Base-by-base conservation (phyloP, 2,329 filamentous ascomycete species). In the Fusarium sp. region DNA sequence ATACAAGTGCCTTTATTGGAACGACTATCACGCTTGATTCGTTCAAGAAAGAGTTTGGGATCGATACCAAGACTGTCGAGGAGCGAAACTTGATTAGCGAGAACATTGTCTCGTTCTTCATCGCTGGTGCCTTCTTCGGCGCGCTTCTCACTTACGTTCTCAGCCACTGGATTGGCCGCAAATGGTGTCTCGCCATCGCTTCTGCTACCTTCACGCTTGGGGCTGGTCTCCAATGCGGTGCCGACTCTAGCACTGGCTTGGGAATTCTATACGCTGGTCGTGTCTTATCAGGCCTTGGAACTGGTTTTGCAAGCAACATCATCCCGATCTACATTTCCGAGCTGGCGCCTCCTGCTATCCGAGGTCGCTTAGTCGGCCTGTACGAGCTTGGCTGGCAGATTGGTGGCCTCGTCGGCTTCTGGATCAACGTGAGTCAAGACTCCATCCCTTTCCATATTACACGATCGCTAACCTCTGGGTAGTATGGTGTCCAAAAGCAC, bases 51-150 rank as follows among this genome's bases (percentile, higher is more conserved):
- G 90, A 92, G 71, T 93, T 92, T 76, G 79, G 82, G 3, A 88
- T 92, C 67, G 81, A 81, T 7, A 70, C 82, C 2, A 84, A 88
- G 80, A 80, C 78, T 5, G 70, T 75, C 0, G 70, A 78, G 1
- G 73, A 87, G 38, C 80, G 87, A 13, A 85, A 88, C 66, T 76
- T 68, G 30, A 68, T 68, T 11, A 68, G 65, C 5, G 65, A 68
- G 33, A 68, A 68, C 3, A 67, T 68, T 55, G 90, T 92, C 42
- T 91, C 88, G 15, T 85, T 88, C 50, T 92, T 91, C 79, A 91
- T 92, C 78, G 91, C 91, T 15, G 91, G 91, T 58, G 91, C 91
- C 28, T 92, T 93, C 81, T 92, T 93, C 68, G 91, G 91, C 18
- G 87, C 90, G 3, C 83, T 91, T 58, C 83, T 88, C 61, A 88